phyloP scores from a whole-genome alignment of 169 alveolate genomes.

The Plasmodium falciparum region DNA sequence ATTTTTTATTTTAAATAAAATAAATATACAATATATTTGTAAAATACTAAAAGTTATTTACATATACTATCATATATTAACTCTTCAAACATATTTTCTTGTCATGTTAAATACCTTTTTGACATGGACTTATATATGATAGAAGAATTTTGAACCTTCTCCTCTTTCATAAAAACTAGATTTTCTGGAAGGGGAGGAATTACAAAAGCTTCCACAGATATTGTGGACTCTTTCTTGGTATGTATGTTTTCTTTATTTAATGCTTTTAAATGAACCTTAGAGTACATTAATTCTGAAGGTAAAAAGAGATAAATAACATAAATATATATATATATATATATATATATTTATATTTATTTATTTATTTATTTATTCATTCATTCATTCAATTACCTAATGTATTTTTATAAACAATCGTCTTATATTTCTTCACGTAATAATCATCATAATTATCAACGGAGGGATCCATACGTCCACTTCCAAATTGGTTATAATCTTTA shows the following conservation, averaged over 20 bases:
- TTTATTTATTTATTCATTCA: neutral
- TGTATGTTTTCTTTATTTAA: slow-evolving; percentile 56
- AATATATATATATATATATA: neutral
- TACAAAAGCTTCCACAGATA: slow-evolving; percentile 83
- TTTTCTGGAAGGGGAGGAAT: slow-evolving; percentile 86
- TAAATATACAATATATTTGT: neutral
- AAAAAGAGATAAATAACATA: neutral
- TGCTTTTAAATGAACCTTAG: slow-evolving; percentile 52
- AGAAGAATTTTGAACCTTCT: slow-evolving; percentile 68
- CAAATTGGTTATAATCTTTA: slow-evolving; percentile 23
- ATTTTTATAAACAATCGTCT: slow-evolving; percentile 69
- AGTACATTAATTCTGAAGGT: slow-evolving; percentile 60
- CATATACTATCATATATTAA: too few relatives aligned
- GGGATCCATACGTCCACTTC: neutral
- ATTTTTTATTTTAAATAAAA: neutral
- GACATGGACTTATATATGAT: slow-evolving; percentile 78
- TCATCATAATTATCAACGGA: slow-evolving; percentile 61
- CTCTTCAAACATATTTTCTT: too few relatives aligned
- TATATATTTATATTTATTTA: too few relatives aligned
- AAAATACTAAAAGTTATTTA: too few relatives aligned
- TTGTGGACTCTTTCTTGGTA: slow-evolving; percentile 78
- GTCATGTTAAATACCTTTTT: slow-evolving; percentile 20
- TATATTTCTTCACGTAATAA: slow-evolving; percentile 38
- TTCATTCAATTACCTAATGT: slow-evolving; percentile 47
- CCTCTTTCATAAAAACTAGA: slow-evolving; percentile 78